Evolutionary conservation across 139 green algal genomes (phyloP), one percentile per base, ranked within the genome.

Genomic region (Auxenochlorella pyrenoidosa): DNA sequence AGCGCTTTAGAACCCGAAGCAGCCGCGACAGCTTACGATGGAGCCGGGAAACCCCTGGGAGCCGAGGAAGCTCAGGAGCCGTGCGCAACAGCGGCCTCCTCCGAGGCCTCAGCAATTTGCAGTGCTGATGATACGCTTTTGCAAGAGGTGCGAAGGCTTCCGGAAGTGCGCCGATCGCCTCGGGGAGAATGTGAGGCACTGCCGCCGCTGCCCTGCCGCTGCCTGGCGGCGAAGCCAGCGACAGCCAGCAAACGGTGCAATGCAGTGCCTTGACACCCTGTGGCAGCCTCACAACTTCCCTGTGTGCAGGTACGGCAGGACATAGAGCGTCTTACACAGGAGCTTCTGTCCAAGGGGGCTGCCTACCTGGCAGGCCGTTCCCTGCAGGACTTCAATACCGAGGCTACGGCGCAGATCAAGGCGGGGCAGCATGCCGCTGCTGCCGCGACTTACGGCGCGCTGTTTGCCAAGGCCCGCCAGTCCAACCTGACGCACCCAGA

Each of bases 401-500:
- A 88, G 18, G 90, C 90, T 0, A 77, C 88, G 0, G 63, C 54
- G 19, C 79, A 75, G 21, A 65, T 84, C 10, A 92, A 92, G 58
- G 73, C 28, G 0, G 84, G 88, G 24, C 63, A 92, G 15, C 41
- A 75, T 32, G 34, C 90, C 4, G 85, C 58, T 10, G 89, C 93
- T 3, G 63, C 94, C 13, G 89, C 87, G 30, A 75, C 86, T 21
- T 95, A 93, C 58, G 16, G 24, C 19, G 90, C 93, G 36, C 71
- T 96, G 4, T 96, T 96, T 79, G 73, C 59, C 3, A 91, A 90
- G 66, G 76, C 87, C 1, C 32, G 59, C 26, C 66, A 82, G 34
- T 63, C 87, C 21, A 92, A 95, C 84, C 71, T 96, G 1, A 93
- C 86, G 5, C 93, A 96, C 79, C 83, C 90, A 30, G 90, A 95